Evolutionary conservation across 2,329 filamentous ascomycete species (phyloP).

Genomic region (Penicillium sp.): DNA sequence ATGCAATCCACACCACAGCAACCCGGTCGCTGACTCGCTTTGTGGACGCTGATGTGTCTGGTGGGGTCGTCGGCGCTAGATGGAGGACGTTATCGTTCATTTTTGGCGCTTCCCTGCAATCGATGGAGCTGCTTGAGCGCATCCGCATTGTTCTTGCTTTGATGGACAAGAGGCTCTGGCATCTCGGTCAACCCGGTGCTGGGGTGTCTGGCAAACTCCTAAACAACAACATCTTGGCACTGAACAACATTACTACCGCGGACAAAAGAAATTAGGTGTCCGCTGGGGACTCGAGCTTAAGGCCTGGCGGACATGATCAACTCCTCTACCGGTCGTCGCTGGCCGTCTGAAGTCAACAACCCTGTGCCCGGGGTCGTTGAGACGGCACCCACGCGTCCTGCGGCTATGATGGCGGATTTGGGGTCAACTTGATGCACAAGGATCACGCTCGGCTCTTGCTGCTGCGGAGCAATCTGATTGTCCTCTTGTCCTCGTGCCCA

Average conservation of each 20-base stretch:
- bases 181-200: conserved; percentile 78
- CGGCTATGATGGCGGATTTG: conserved; percentile 77
- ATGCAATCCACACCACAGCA: conserved; percentile 61
- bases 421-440: conserved; percentile 74
- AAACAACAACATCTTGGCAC: conserved; percentile 93
- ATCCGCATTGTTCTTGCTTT: conserved; percentile 66
- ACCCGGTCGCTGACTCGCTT: conserved; percentile 78
- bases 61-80: conserved; percentile 84
- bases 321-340: conserved; percentile 88
- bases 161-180: conserved; percentile 84
- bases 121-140: conserved; percentile 55
- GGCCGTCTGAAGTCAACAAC: conserved; percentile 95
- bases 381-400: conserved; percentile 68
- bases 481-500: conserved; percentile 58
- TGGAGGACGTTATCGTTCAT: conserved; percentile 93
- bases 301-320: conserved; percentile 84
- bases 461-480: conserved; percentile 67
- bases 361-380: conserved; percentile 82
- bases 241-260: conserved; percentile 77
- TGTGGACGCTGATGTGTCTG: conserved; percentile 94
- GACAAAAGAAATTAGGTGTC: conserved; percentile 64
- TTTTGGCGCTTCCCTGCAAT: conserved; percentile 64
- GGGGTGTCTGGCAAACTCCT: conserved; percentile 90
- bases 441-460: conserved; percentile 66
- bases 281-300: conserved; percentile 61